phyloP scores from a whole-genome alignment of 1,139 yeast species.

The Nakaseomyces bracarensis region DNA sequence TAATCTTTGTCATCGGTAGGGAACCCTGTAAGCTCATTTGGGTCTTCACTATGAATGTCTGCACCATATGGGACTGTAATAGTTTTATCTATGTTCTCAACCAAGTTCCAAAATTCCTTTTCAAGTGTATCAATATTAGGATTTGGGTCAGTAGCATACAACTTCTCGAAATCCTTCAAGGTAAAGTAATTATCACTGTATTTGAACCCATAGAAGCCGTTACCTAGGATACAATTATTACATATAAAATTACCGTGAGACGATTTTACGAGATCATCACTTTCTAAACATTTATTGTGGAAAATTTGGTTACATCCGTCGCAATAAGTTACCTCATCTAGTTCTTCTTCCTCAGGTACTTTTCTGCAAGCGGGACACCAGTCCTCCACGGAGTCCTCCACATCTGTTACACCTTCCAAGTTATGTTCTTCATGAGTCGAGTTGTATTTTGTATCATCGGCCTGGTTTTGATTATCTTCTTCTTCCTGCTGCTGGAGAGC shows the following conservation, averaged over 20 bases:
- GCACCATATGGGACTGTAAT: constrained; percentile 68
- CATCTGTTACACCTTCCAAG: constrained; percentile 1
- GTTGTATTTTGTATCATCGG: no score
- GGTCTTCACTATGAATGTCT: constrained; percentile 54
- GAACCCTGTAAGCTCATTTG: constrained; percentile 65
- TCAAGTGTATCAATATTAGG: constrained; percentile 40
- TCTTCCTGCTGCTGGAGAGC: constrained; percentile 12
- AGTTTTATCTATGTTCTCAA: constrained; percentile 40
- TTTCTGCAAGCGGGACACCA: constrained; percentile 18
- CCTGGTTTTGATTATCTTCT: neutral
- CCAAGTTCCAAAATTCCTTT: constrained; percentile 48
- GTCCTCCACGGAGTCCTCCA: constrained; percentile 31
- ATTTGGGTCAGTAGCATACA: constrained; percentile 29
- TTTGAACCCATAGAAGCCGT: constrained; percentile 85
- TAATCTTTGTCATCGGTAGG: constrained; percentile 39
- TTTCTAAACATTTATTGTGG: constrained; percentile 35
- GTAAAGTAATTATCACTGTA: constrained; percentile 58
- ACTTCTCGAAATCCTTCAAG: constrained; percentile 46
- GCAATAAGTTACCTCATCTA: constrained; percentile 33
- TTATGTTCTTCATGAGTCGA: no score
- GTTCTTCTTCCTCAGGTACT: neutral
- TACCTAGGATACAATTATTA: constrained; percentile 71
- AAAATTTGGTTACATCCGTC: constrained; percentile 65
- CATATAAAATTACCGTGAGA: constrained; percentile 72
- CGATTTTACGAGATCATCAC: constrained; percentile 22